These are phyloP conservation scores for Scutellaria minor DNA, from an alignment of 257 asterid species.

Conservation along the genomic window DNA sequence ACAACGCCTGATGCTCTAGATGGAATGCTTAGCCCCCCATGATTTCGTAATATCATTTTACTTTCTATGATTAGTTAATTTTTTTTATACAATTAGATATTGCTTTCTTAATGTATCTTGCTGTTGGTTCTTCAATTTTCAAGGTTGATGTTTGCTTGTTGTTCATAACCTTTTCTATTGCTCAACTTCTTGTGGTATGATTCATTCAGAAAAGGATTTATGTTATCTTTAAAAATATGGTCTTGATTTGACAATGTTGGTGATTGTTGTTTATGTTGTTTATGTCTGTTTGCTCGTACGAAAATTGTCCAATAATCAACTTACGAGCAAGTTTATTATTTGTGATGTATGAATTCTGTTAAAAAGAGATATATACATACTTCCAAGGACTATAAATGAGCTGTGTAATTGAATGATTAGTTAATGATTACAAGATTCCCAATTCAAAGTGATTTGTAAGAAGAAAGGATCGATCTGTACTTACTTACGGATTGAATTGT, in stretches of 20 bases:
- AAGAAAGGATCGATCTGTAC: neutral
- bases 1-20: too few species aligned
- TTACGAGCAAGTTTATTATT: neutral
- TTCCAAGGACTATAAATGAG: neutral
- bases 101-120: too few species aligned
- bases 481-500: neutral
- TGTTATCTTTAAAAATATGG: too few species aligned
- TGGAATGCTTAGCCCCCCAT: too few species aligned
- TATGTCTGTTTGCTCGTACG: neutral
- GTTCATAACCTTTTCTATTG: too few species aligned
- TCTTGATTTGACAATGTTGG: too few species aligned
- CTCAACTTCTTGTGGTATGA: too few species aligned
- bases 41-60: neutral
- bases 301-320: neutral
- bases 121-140: too few species aligned
- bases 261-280: neutral
- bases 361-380: neutral
- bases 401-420: conserved; percentile 9
- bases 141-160: too few species aligned
- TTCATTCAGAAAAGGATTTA: too few species aligned
- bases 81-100: too few species aligned
- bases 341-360: too few species aligned
- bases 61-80: neutral
- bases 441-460: neutral
- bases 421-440: neutral